Evolutionary conservation across 2,329 filamentous ascomycete species (phyloP), one percentile per base, ranked within the genome.

Genomic region (Aspergillus pseudoviridinutans): DNA sequence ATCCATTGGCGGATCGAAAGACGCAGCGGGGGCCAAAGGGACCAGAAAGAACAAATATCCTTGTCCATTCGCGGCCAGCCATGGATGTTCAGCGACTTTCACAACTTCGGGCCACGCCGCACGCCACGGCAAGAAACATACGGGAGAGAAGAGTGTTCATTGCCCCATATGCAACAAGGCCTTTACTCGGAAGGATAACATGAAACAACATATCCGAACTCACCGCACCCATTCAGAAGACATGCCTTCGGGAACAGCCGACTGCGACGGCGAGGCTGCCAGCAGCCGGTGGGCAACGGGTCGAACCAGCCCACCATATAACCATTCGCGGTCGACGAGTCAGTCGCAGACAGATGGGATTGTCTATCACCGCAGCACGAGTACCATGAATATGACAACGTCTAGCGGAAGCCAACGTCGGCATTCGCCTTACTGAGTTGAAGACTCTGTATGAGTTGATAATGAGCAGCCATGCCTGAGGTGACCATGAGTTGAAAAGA

Each of bases 121-220:
- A n/a, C 82, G 85, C 22, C 85, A 87, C 65, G 84, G 85, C 28
- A 87, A 87, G 74, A 87, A 87, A 73, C 85, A 87, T 73, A 87
- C 85, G 0, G 85, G 85, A 55, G 85, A 87, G 72, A 87, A 87
- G 71, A 84, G 86, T 58, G 84, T 86, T n/a, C 81, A 84, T 65
- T 87, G 85, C 67, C 85, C 85, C 0, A 83, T 87, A 60, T 87
- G 85, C 76, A 83, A 84, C 75, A 87, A 87, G 71, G 84, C 84
- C 12, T 87, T 87, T 67, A 87, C 85, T 12, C 82, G 85, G 61
- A 87, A 87, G 67, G 85, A 87, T 74, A 87, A 87, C 71, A 87
- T 87, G 85, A 86, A 87, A 71, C 85, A 87, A 70, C 85, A 87
- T 64, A 84, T 84, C 47, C 78, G 85, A 38, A 87, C 85, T 0